Conservation (phyloP, 164 flowering plant species). For the Macadamia integrifolia region DNA sequence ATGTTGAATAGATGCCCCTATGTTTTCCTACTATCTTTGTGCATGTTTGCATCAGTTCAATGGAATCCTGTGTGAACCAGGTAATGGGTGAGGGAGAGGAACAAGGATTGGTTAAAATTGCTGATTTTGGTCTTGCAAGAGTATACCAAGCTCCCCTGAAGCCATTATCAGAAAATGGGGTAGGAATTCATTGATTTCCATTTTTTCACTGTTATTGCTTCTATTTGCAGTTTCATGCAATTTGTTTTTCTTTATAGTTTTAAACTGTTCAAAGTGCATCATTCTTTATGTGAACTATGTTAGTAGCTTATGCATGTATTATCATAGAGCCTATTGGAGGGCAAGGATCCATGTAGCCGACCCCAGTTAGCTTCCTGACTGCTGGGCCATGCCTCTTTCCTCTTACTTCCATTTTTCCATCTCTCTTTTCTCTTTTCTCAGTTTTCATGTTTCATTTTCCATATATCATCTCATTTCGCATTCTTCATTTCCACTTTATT, state of each 20-base stretch:
- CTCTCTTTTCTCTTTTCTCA: too few species aligned
- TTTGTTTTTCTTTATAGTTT: not conserved
- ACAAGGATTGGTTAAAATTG: constrained; percentile 96
- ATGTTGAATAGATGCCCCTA: not conserved
- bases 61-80: constrained; percentile 27
- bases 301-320: too few species aligned
- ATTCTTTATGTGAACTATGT: too few species aligned
- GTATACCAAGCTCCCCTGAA: constrained; percentile 91
- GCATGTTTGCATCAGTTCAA: not conserved
- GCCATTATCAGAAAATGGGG: constrained; percentile 91
- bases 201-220: not conserved
- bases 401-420: too few species aligned
- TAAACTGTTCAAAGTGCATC: not conserved
- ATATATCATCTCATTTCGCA: too few species aligned
- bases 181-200: constrained; percentile 19
- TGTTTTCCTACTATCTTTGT: too few species aligned
- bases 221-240: not conserved
- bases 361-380: too few species aligned
- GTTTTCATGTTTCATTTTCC: too few species aligned
- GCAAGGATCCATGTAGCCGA: too few species aligned
- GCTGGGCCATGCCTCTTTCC: too few species aligned
- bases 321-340: too few species aligned
- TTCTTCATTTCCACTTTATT: too few species aligned
- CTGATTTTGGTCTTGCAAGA: constrained; percentile 99
- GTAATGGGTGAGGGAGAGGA: constrained; percentile 99